Percentiles rank a stretch among this genome's conserved stretches.
Evolutionary conservation across 192 early-diverging fungal species (phyloP).

Genomic region (Chytriomyces hyalinus): DNA sequence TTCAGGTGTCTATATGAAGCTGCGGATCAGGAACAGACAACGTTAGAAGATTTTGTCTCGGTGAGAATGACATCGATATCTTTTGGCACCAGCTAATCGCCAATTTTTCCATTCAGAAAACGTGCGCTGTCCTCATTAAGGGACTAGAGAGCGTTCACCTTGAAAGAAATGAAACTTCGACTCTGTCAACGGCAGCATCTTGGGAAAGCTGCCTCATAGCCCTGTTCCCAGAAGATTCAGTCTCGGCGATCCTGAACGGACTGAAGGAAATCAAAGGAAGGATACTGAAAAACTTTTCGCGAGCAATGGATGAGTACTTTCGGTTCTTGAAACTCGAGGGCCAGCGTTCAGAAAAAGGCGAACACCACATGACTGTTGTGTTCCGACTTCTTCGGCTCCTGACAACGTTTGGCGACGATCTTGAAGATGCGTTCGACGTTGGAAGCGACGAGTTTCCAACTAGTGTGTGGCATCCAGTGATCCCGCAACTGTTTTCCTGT

Average conservation of each 20-base stretch:
- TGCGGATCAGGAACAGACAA: no score
- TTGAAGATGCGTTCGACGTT: constrained; percentile 49
- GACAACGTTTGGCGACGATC: constrained; percentile 60
- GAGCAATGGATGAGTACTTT: not conserved
- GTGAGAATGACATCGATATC: no score
- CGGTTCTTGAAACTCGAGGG: not conserved
- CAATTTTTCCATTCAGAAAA: no score
- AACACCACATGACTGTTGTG: not conserved
- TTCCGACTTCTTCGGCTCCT: constrained; percentile 57
- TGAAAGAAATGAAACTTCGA: no score
- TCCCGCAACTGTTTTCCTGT: constrained; percentile 78
- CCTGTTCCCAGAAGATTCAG: not conserved
- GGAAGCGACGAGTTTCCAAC: constrained; percentile 34
- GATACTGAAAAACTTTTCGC: not conserved
- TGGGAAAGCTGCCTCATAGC: no score
- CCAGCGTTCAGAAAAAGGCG: not conserved
- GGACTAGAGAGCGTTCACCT: no score
- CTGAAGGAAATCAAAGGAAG: not conserved
- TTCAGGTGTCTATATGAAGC: no score
- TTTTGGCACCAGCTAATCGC: no score
- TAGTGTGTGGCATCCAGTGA: constrained; percentile 66
- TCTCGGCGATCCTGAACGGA: not conserved
- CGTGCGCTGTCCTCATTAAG: no score
- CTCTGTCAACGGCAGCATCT: no score
- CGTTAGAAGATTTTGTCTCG: no score